Evolutionary conservation across 139 green algal species (phyloP), one percentile per base, ranked within the genome.

Genomic region (Chlamydomonas sphaeroides): DNA sequence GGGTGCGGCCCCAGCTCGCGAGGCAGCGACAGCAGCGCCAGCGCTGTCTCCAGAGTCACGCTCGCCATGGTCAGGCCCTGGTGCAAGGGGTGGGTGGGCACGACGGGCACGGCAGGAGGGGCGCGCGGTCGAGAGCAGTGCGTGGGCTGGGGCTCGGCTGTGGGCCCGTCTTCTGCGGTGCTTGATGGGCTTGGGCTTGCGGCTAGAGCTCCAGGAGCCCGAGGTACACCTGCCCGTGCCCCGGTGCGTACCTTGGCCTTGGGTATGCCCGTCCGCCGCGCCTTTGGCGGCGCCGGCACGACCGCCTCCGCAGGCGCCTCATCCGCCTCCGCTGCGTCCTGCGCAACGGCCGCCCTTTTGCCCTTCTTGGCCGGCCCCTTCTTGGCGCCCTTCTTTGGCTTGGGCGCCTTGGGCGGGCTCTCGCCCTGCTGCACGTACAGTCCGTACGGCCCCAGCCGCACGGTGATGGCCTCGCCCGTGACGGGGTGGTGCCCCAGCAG

Each of bases 381-480:
- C 45, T 53, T 53, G 45, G 45, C 18, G 8, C 61, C 51, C 23
- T 5, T 23, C 28, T 23, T 8, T 4, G 14, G n/a, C 32, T 32
- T 26, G 5, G 33, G 28, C 30, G 28, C 35, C 26, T 32, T 41
- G 30, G 42, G 32, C 33, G 42, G 20, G 39, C n/a, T 15, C 1
- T 67, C 36, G 15, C 83, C 89, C 67, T 89, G 73, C 85, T 96
- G 91, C 53, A 96, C 45, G 73, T 96, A 96, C 17, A 87, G 77
- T 0, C 94, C 94, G 74, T 93, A 97, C 20, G 92, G 92, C 5
- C 94, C 94, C n/a, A 83, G 38, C 17, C 87, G 84, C 30, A 95
- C 59, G 36, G 65, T 79, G 30, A 97, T 77, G 20, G 83, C 36
- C 38, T 67, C 35, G 18, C 87, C 85, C 1, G 70, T 92, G 18